Evolutionary conservation across 2,329 filamentous ascomycete genomes (phyloP), one percentile per base, ranked within the genome.

Genomic region (Fusarium praegraminearum): DNA sequence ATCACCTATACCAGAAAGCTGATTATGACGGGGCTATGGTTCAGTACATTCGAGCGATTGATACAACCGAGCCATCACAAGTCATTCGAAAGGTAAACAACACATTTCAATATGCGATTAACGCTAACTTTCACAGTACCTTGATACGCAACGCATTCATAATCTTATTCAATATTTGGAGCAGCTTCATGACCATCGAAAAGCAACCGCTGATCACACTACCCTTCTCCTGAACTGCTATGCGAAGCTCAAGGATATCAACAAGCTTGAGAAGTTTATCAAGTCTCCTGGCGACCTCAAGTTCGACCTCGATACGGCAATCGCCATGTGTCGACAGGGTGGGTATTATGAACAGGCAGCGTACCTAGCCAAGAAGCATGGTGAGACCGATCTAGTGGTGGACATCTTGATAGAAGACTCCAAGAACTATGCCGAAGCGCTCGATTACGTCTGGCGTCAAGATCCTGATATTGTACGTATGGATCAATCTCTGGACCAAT

Each of bases 1-100:
- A 99, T 77, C 93, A 95, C 75, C 81, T 98, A 5, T 98, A 99
- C 75, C 93, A 97, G 70, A 97, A 97, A 76, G 93, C 92, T 7
- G 94, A 98, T 76, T 99, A 95, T 76, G 96, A 99, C 76, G 96
- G 93, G 9, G 94, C 97, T n/a, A 99, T 99, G 97, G 91, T 97
- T 74, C 96, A 98, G 78, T 99, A 99, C 77, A 89, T 99, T 67
- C 92, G 93, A 73, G 95, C 97, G 0, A 98, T 99, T 63, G 94
- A 98, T 76, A 96, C 93, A 62, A 98, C 95, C 0, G 95, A 98
- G 75, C 95, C 95, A 9, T 98, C 95, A 3, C 95, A 98, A 76
- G 93, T 98, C 47, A 98, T 98, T 75, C 88, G 95, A 73, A 98
- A 97, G 83, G 91, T 92, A 76, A 53, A 73, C 20, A 7, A 15